These are phyloP conservation scores for Cryphonectria parasitica DNA, from an alignment of 2,329 filamentous ascomycete species.

Conservation along the genomic window DNA sequence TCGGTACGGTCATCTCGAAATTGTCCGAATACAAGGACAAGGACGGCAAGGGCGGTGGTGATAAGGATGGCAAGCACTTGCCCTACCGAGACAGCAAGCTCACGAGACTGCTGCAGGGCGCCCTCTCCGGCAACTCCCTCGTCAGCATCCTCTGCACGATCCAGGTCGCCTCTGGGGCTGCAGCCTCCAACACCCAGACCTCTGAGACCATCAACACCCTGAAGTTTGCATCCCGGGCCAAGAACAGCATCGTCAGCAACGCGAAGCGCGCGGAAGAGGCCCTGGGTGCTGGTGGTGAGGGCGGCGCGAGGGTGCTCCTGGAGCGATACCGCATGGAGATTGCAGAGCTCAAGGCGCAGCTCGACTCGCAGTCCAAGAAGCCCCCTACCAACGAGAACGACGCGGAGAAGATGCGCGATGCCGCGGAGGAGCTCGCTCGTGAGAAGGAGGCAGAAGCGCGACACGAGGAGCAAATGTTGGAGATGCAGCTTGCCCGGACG, in stretches of 20 bases:
- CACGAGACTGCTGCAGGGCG: constrained; percentile 87
- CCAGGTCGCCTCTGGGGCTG: constrained; percentile 75
- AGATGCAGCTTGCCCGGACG: constrained; percentile 96
- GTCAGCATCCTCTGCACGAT: constrained; percentile 98
- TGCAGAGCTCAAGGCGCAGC: constrained; percentile 74
- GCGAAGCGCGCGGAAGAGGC: constrained; percentile 95
- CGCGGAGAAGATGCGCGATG: constrained; percentile 64
- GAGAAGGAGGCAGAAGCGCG: constrained; percentile 82
- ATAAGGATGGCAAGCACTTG: constrained; percentile 89
- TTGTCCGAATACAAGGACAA: constrained; percentile 84
- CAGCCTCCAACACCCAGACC: constrained; percentile 74
- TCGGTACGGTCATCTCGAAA: constrained; percentile 92
- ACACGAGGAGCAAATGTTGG: constrained; percentile 96
- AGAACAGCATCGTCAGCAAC: constrained; percentile 97
- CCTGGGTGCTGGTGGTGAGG: constrained; percentile 77
- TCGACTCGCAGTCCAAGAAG: constrained; percentile 82
- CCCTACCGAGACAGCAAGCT: constrained; percentile 98
- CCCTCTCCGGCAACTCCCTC: constrained; percentile 88
- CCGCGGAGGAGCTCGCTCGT: constrained; percentile 72
- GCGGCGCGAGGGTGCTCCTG: constrained; percentile 81
- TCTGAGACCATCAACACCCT: constrained; percentile 92
- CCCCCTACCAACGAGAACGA: constrained; percentile 64
- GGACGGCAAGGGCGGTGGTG: constrained; percentile 64
- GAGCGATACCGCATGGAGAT: constrained; percentile 97
- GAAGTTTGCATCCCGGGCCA: constrained; percentile 94